These are phyloP conservation scores for Breynia disticha DNA, from an alignment of 441 rosid species.

Conservation along the genomic window DNA sequence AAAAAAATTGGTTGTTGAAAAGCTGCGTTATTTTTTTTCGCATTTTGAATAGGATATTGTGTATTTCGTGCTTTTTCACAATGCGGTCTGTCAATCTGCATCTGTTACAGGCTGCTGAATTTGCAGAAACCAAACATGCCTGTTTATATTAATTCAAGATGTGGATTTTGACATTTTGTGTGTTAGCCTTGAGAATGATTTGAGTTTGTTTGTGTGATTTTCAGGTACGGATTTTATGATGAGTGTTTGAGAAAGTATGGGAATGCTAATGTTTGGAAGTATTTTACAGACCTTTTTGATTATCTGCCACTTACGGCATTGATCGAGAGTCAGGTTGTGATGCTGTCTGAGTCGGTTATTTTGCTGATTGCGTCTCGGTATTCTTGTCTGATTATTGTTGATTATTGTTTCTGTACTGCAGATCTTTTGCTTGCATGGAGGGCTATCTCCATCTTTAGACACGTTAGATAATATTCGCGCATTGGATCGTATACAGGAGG, in stretches of 20 bases:
- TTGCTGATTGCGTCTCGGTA: not conserved
- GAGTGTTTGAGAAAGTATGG: constrained; percentile 75
- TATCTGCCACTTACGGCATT: constrained; percentile 60
- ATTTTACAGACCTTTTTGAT: constrained; percentile 72
- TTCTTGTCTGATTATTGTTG: constrained; percentile 14
- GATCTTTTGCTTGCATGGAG: constrained; percentile 80
- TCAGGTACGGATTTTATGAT: constrained; percentile 74
- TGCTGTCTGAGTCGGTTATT: not conserved
- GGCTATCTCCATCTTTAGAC: constrained; percentile 70
- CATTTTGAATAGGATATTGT: no score
- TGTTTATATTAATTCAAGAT: no score
- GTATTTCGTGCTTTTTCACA: no score
- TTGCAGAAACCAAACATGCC: no score
- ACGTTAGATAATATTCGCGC: constrained; percentile 66
- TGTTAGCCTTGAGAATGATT: not conserved
- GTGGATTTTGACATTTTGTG: not conserved
- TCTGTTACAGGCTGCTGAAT: no score
- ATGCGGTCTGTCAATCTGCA: no score
- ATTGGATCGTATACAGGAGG: constrained; percentile 77
- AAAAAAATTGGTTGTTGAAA: no score
- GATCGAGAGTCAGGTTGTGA: constrained; percentile 65
- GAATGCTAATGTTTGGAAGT: constrained; percentile 72
- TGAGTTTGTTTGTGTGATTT: constrained; percentile 1
- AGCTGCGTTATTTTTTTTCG: no score
- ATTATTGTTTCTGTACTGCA: constrained; percentile 15